Conservation (phyloP, 208 protist genomes). For the Trypanosoma lewisi region DNA sequence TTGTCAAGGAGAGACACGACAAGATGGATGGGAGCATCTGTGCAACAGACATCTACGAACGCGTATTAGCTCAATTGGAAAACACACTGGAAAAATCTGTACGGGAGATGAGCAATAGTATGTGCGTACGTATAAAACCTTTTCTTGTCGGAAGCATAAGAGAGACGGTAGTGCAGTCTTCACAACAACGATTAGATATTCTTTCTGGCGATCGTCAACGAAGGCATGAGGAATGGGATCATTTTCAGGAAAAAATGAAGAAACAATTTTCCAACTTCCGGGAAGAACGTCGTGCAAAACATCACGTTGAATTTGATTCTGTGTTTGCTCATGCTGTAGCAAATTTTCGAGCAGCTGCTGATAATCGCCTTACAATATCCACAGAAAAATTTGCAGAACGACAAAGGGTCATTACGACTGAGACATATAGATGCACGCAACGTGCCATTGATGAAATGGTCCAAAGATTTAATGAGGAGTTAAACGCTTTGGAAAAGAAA, state of each 20-base stretch:
- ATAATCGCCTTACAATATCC: conserved; percentile 17
- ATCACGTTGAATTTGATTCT: conserved; percentile 23
- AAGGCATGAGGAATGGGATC: conserved; percentile 19
- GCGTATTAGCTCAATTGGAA: conserved; percentile 27
- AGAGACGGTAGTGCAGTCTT: conserved; percentile 32
- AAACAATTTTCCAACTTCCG: conserved; percentile 27
- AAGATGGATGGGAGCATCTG: conserved; percentile 25
- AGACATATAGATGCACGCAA: conserved; percentile 5
- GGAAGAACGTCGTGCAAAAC: conserved; percentile 16
- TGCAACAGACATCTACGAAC: conserved; percentile 14
- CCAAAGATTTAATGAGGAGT: conserved; percentile 7
- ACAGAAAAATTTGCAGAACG: conserved; percentile 8
- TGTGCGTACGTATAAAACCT: conserved; percentile 36
- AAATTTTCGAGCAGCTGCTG: conserved; percentile 16
- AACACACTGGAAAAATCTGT: conserved; percentile 28
- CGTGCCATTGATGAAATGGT: conserved; percentile 19
- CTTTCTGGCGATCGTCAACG: conserved; percentile 25
- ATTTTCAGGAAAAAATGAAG: conserved; percentile 23
- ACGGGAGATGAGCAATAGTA: conserved; percentile 28
- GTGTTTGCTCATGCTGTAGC: conserved; percentile 25
- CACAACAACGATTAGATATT: conserved; percentile 43
- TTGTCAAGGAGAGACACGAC: conserved; percentile 20
- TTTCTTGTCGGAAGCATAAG: conserved; percentile 37
- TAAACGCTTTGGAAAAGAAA: conserved; percentile 8
- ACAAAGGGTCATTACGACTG: conserved; percentile 11